Conservation (phyloP, 1,139 yeast genomes). For the Meyerozyma elateridarum region DNA sequence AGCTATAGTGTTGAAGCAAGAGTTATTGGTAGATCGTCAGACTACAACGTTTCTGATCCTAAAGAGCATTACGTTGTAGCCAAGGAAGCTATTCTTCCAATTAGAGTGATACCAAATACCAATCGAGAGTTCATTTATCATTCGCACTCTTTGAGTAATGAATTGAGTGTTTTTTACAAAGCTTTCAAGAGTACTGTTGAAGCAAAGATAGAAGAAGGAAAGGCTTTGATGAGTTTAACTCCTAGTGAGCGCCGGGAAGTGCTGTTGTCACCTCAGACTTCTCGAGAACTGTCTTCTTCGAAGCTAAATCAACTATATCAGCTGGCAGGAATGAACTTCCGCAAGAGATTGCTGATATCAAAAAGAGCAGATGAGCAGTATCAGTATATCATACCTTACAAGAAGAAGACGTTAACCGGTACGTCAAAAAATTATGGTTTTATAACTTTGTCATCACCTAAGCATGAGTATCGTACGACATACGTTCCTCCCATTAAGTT, state of each 20-base stretch:
- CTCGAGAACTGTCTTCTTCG: constrained; percentile 5
- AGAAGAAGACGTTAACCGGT: constrained; percentile 36
- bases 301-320: constrained; percentile 30
- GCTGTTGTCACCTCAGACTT: constrained; percentile 3
- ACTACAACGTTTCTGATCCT: constrained; percentile 18
- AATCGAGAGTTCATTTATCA: constrained; percentile 21
- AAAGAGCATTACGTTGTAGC: constrained; percentile 37
- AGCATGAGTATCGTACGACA: constrained; percentile 22
- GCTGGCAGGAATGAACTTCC: constrained; percentile 18
- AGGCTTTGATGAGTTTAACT: constrained; percentile 12
- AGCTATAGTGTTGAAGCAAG: constrained; percentile 37
- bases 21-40: constrained; percentile 39
- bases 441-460: constrained; percentile 35
- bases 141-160: constrained; percentile 17
- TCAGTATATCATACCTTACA: constrained; percentile 30
- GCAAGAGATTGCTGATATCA: constrained; percentile 12
- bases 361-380: constrained; percentile 23
- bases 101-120: constrained; percentile 34
- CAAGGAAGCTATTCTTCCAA: constrained; percentile 28
- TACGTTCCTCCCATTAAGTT: constrained; percentile 34
- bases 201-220: constrained; percentile 29
- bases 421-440: constrained; percentile 30
- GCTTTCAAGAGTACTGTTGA: constrained; percentile 34
- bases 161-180: constrained; percentile 25
- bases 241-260: constrained; percentile 4